These are phyloP conservation scores for Aspergillus sp. DNA, from an alignment of 2,329 filamentous ascomycete species.

Conservation along the genomic window DNA sequence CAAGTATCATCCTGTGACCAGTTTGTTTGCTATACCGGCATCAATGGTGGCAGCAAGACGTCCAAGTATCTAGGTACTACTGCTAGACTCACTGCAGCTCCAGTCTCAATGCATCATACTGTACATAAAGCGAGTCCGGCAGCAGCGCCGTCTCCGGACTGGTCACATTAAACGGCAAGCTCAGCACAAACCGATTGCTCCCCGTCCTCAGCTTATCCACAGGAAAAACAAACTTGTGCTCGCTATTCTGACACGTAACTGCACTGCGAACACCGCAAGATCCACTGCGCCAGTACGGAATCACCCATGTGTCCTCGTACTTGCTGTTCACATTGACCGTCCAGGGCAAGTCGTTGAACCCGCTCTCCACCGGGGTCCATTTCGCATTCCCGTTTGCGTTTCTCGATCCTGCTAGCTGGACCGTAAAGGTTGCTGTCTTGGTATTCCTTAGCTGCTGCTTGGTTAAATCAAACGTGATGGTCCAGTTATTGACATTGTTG, in stretches of 20 bases:
- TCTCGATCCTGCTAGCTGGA: slow-evolving; percentile 64
- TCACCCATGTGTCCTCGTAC: slow-evolving; percentile 28
- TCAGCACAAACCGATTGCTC: slow-evolving; percentile 57
- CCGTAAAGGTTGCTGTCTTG: slow-evolving; percentile 57
- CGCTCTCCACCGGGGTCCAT: slow-evolving; percentile 54
- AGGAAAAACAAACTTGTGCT: slow-evolving; percentile 60
- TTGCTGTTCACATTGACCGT: slow-evolving; percentile 53
- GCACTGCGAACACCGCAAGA: slow-evolving; percentile 59
- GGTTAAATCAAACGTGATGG: slow-evolving; percentile 53
- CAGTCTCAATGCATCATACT: slow-evolving; percentile 64
- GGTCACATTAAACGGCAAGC: slow-evolving; percentile 60
- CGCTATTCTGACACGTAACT: slow-evolving; percentile 63
- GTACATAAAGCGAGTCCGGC: slow-evolving; percentile 58
- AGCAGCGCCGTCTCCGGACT: slow-evolving; percentile 60
- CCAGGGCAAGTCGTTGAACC: slow-evolving; percentile 51
- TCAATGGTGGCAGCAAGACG: too few relatives aligned
- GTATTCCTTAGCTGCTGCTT: slow-evolving; percentile 43
- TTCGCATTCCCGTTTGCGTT: slow-evolving; percentile 64
- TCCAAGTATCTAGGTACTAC: too few relatives aligned
- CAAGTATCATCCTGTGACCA: too few relatives aligned
- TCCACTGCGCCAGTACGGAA: slow-evolving; percentile 57
- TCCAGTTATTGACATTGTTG: slow-evolving; percentile 56
- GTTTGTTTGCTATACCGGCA: too few relatives aligned
- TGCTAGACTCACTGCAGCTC: slow-evolving; percentile 45
- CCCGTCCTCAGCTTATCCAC: slow-evolving; percentile 49